phyloP scores from a whole-genome alignment of 129 eudicot species.

The Flaveria trinervia region DNA sequence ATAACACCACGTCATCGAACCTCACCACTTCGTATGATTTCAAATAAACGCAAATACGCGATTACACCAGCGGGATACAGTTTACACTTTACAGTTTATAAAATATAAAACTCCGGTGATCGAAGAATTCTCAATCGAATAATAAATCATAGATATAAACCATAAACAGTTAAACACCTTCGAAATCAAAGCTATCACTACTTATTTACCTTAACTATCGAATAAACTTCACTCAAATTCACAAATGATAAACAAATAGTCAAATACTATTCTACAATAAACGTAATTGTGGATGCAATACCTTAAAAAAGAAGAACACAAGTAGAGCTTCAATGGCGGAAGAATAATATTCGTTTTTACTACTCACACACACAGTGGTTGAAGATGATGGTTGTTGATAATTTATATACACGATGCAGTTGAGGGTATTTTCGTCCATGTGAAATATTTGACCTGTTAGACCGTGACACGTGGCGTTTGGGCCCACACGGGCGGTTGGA shows the following conservation, averaged over 20 bases:
- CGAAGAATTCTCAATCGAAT: no score
- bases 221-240: no score
- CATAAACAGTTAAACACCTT: background rate
- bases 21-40: background rate
- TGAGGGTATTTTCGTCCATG: conserved; percentile 13
- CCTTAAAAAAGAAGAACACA: conserved; percentile 4
- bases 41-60: background rate
- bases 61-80: background rate
- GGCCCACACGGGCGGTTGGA: conserved; percentile 22
- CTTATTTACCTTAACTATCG: background rate
- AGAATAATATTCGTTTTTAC: background rate
- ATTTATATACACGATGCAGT: background rate
- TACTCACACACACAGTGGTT: background rate
- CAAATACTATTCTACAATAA: background rate
- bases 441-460: background rate
- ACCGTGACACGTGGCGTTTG: background rate
- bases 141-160: background rate
- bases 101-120: no score
- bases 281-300: background rate
- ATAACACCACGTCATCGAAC: background rate
- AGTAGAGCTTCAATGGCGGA: conserved; percentile 22
- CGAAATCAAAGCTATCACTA: background rate
- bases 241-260: background rate
- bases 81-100: no score
- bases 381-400: background rate